Evolutionary conservation across 176 grass and related monocot species (phyloP), one percentile per base, ranked within the genome.

Genomic region (Dactylis glomerata): DNA sequence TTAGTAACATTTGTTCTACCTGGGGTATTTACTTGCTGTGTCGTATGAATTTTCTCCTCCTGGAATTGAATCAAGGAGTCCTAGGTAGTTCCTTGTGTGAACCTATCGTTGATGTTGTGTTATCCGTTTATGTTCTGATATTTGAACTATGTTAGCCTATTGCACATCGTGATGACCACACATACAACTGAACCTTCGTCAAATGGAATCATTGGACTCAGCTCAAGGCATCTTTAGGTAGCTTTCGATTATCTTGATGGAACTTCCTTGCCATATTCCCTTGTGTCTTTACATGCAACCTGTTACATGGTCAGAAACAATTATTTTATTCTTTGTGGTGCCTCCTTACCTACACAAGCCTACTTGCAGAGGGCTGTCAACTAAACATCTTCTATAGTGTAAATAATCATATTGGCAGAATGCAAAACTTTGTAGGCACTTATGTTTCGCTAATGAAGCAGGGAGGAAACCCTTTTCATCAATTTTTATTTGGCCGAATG

Each of bases 241-340:
- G 68, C 27, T 51, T 40, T 91, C 86, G 30, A 88, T 79, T 59
- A 82, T 84, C 54, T 88, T 85, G 56, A 82, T 79, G 78, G 52
- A 86, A 88, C 56, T 89, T 92, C 14, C 83, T 85, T 30, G 80
- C 74, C 50, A 92, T 86, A 42, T 32, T 14, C 59, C 14, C 27
- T 1, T 8, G 8, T 63, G 14, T 26, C 27, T 30, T 16, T 16
- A 8, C 59, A 63, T 31, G 17, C 13, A 16, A 31, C 31, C 27
- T 16, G 59, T 31, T 27, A 63, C 59, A 52, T 52, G 47, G 17
- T 51, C 11, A 45, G 47, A 51, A 19, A 51, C 47, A 51, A 5
- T 51, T 45, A 10, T 45, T 45, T 45, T 45, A 45, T 13, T 45
- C 10, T 45, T 12, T 45, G 44, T 14, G 10, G 44, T 3, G 44